Evolutionary conservation across 371 early-diverging fungal species (phyloP).

Genomic region (Syncephalastrum racemosum): DNA sequence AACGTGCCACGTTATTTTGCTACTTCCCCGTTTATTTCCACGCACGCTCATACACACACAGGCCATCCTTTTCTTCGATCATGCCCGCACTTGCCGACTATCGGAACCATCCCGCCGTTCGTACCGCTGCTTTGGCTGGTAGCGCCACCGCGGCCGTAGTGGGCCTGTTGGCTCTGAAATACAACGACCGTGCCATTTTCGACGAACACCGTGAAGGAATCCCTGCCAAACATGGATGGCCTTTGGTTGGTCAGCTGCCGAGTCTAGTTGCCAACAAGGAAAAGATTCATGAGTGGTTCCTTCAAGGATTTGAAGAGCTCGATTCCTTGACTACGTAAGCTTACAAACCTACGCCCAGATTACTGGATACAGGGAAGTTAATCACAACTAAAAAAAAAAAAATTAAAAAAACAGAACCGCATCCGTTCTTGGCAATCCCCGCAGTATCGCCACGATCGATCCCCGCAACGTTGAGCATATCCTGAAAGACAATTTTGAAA

Average conservation of each 20-base stretch:
- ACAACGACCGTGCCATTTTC: conserved; percentile 32
- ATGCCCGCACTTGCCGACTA: conserved; percentile 3
- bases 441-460: conserved; percentile 22
- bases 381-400: no score
- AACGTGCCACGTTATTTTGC: conserved; percentile 8
- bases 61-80: conserved; percentile 13
- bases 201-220: conserved; percentile 23
- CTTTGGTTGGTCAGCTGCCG: conserved; percentile 30
- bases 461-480: conserved; percentile 29
- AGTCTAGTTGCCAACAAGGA: conserved; percentile 17
- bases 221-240: conserved; percentile 16
- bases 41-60: not conserved
- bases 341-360: no score
- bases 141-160: conserved; percentile 18
- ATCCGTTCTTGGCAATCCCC: conserved; percentile 22
- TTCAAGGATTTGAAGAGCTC: conserved; percentile 6
- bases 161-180: conserved; percentile 30
- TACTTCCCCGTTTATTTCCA: conserved; percentile 11
- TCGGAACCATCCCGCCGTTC: not conserved
- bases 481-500: conserved; percentile 39
- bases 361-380: no score
- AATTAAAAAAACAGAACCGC: conserved; percentile 11
- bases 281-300: conserved; percentile 19
- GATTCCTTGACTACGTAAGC: conserved; percentile 31
- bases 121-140: not conserved